phyloP scores from a whole-genome alignment of 2,329 filamentous ascomycete genomes.

The Neobulgaria alba region DNA sequence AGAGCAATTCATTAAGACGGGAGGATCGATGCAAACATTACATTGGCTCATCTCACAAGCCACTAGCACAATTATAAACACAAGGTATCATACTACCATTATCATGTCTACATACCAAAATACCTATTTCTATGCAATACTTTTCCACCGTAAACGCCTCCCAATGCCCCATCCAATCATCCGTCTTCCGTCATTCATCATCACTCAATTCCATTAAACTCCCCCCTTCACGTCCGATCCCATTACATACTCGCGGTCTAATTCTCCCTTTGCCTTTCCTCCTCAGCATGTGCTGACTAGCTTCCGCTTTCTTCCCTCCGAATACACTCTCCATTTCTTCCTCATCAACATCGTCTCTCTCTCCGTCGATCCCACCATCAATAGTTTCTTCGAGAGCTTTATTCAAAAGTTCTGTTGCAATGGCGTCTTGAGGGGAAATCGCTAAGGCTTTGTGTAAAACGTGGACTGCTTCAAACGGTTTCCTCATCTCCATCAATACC shows the following conservation, averaged over 20 bases:
- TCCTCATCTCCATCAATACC: constrained; percentile 69
- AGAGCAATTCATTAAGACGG: too few relatives aligned
- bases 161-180: too few relatives aligned
- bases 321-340: constrained; percentile 49
- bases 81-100: too few relatives aligned
- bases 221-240: constrained; percentile 31
- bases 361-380: constrained; percentile 23
- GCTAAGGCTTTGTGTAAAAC: constrained; percentile 79
- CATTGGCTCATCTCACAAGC: too few relatives aligned
- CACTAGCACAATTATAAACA: too few relatives aligned
- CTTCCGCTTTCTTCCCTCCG: constrained; percentile 37
- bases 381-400: constrained; percentile 60
- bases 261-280: constrained; percentile 33
- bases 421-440: constrained; percentile 69
- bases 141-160: too few relatives aligned
- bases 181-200: constrained; percentile 35
- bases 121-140: too few relatives aligned
- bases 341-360: constrained; percentile 36
- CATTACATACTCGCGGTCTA: constrained; percentile 30
- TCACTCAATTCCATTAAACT: constrained; percentile 50
- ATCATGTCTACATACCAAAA: too few relatives aligned
- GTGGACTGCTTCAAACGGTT: constrained; percentile 67
- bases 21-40: too few relatives aligned
- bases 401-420: constrained; percentile 69
- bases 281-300: constrained; percentile 28